Evolutionary conservation across 2,329 filamentous ascomycete species (phyloP).

Genomic region (Talaromyces albobiverticillius): DNA sequence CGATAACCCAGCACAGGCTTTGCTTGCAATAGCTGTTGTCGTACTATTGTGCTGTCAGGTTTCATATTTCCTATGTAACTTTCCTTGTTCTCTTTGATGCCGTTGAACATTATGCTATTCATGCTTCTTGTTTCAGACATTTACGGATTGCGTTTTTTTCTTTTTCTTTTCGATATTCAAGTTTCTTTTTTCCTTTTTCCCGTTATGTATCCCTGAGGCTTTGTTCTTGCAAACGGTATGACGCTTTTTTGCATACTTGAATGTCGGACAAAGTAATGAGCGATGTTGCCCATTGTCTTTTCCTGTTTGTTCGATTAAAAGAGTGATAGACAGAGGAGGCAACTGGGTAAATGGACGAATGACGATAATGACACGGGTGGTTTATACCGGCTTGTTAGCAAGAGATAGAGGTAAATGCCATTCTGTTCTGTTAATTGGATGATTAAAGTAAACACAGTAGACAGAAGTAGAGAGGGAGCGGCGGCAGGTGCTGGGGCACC

Average conservation of each 20-base stretch:
- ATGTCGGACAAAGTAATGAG: conserved; percentile 38
- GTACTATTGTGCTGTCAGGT: conserved; percentile 7
- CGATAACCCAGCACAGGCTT: conserved; percentile 24
- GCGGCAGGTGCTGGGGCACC: too few relatives aligned
- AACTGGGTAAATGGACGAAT: conserved; percentile 26
- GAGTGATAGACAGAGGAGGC: conserved; percentile 20
- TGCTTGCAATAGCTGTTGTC: not conserved
- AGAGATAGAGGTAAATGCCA: conserved; percentile 37
- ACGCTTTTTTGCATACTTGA: conserved; percentile 31
- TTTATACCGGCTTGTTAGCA: conserved; percentile 28
- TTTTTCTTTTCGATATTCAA: not conserved
- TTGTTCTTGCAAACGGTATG: conserved; percentile 38
- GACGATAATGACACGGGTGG: conserved; percentile 30
- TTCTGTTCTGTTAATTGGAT: conserved; percentile 18
- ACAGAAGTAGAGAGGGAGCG: too few relatives aligned
- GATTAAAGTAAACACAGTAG: not conserved
- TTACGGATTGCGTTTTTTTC: conserved; percentile 27
- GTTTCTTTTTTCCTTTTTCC: conserved; percentile 1
- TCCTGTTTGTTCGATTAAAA: conserved; percentile 14
- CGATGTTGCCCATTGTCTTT: conserved; percentile 28
- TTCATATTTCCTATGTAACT: conserved; percentile 12
- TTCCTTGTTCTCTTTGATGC: conserved; percentile 7
- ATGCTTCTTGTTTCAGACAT: conserved; percentile 19
- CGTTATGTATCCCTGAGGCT: conserved; percentile 33
- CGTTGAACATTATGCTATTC: conserved; percentile 22